Conservation (phyloP, 441 rosid species). For the Syzygium malaccense region DNA sequence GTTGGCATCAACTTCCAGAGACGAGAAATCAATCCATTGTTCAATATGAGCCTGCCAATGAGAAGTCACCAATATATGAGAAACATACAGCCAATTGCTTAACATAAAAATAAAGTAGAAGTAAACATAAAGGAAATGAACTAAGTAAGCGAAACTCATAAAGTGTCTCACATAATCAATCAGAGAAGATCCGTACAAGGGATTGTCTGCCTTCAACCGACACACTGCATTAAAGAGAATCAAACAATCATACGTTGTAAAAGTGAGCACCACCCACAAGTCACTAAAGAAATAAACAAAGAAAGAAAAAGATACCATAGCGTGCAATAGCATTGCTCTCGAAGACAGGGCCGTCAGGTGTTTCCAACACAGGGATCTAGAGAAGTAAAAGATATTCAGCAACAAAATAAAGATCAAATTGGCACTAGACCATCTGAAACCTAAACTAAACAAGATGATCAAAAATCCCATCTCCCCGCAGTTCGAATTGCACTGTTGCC, state of each 20-base stretch:
- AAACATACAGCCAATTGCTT: not conserved
- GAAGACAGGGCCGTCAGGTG: constrained; percentile 77
- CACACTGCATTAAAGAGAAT: constrained; percentile 20
- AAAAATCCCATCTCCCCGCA: not conserved
- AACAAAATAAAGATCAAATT: not conserved
- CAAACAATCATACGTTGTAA: not conserved
- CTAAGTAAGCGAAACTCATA: not conserved
- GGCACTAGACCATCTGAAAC: not conserved
- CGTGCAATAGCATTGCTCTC: constrained; percentile 98
- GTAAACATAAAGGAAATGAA: not conserved
- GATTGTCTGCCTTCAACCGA: constrained; percentile 33
- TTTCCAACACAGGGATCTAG: constrained; percentile 81
- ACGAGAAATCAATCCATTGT: constrained; percentile 86
- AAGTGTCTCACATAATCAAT: constrained; percentile 4
- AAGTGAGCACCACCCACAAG: not conserved
- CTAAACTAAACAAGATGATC: not conserved
- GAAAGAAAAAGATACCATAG: constrained; percentile 35
- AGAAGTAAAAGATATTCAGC: not conserved
- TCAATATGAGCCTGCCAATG: constrained; percentile 58
- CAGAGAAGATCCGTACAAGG: constrained; percentile 7
- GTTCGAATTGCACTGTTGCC: not conserved
- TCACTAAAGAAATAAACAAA: not conserved
- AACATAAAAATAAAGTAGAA: not conserved
- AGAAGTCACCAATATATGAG: not conserved
- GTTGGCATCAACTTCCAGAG: constrained; percentile 67